Conservation (phyloP, 768 basidiomycete genomes). For the Amanita exitialis region DNA sequence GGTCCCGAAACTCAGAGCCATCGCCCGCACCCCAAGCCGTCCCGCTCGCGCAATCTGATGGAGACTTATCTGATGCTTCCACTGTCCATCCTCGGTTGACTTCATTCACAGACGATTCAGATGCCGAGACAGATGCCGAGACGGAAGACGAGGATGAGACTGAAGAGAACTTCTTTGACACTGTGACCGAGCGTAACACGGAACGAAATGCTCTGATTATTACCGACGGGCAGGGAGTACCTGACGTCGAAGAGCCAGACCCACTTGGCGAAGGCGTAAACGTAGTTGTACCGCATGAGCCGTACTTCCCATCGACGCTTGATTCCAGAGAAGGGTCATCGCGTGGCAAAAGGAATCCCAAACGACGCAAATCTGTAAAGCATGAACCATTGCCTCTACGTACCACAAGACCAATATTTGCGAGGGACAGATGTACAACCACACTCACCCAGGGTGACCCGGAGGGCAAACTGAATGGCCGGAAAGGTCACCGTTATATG, state of each 20-base stretch:
- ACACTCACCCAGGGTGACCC: slow-evolving; percentile 83
- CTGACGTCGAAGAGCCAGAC: slow-evolving; percentile 61
- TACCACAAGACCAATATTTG: slow-evolving; percentile 76
- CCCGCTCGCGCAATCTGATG: slow-evolving; percentile 52
- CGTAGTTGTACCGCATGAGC: slow-evolving; percentile 75
- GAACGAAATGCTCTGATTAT: slow-evolving; percentile 62
- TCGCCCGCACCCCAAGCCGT: slow-evolving; percentile 50
- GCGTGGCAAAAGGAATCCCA: slow-evolving; percentile 33
- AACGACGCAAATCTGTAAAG: slow-evolving; percentile 52
- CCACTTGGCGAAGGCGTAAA: slow-evolving; percentile 90
- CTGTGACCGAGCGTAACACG: slow-evolving; percentile 81
- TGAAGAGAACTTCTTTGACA: slow-evolving; percentile 51
- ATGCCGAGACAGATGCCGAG: slow-evolving; percentile 37
- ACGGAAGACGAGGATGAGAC: slow-evolving; percentile 28
- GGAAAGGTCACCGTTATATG: slow-evolving; percentile 64
- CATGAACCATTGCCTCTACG: slow-evolving; percentile 54
- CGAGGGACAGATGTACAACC: slow-evolving; percentile 89
- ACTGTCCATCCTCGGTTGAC: slow-evolving; percentile 48
- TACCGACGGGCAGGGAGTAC: slow-evolving; percentile 20
- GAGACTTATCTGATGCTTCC: slow-evolving; percentile 46
- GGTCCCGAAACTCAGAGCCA: slow-evolving; percentile 48
- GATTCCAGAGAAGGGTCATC: slow-evolving; percentile 27
- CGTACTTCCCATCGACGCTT: slow-evolving; percentile 70
- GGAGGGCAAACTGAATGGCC: slow-evolving; percentile 35
- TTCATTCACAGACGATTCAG: slow-evolving; percentile 58